Base-by-base conservation (phyloP, 352 stramenopile genomes). In the Pythium brassicae region DNA sequence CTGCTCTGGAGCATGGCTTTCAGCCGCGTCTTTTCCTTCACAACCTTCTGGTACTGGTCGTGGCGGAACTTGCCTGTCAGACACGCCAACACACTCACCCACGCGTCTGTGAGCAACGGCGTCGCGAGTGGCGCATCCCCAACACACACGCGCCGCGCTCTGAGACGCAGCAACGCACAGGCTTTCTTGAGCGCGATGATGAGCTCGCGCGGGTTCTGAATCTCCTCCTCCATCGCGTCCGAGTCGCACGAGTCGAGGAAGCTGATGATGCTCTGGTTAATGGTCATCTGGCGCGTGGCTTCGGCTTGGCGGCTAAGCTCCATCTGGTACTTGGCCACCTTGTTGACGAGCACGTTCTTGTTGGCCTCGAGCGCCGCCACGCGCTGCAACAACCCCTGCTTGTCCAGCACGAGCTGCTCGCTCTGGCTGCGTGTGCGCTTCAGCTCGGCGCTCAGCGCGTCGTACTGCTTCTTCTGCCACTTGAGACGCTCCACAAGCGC, bases 111-210 rank as follows among this genome's bases (percentile, higher is more conserved):
- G 32, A 37, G 32, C 32, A 37, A 37, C 32, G 14, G 32, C 32
- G 32, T 37, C 1, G 14, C 5, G 32, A 37, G 8, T 2, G 6
- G 14, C 32, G 32, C 11, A 35, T n/a, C n/a, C n/a, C n/a, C n/a
- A n/a, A n/a, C 12, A 39, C 1, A 20, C 29, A 50, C n/a, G 4
- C 14, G 8, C 11, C 29, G 29, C 32, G 5, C 32, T 37, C 6
- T 37, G 32, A 50, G 4, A n/a, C 10, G 25, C 39, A 22, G 23
- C 27, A 39, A 66, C 64, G 76, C 72, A 66, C 81, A 92, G 12
- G 81, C 82, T 55, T 92, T 92, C 62, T 92, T 92, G 26, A 92
- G 66, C 23, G 82, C 82, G 54, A 78, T 66, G 40, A 92, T 87
- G 1, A 89, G 65, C 45, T 92, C 79, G 29, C 76, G 70, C 7